phyloP scores from a whole-genome alignment of 1,284 basidiomycete genomes.

The Tylopilus sp. region DNA sequence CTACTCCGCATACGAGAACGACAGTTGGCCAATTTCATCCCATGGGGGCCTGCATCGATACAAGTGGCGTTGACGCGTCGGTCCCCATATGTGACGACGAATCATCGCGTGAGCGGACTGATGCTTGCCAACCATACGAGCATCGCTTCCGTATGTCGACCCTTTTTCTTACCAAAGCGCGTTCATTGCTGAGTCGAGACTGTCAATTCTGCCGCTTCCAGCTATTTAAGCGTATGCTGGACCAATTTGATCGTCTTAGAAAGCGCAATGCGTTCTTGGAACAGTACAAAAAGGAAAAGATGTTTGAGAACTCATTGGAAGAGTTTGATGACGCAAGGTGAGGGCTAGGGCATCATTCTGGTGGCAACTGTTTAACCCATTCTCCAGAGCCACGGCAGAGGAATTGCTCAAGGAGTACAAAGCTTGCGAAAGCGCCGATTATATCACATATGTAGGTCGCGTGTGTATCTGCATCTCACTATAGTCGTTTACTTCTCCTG shows the following conservation, averaged over 20 bases:
- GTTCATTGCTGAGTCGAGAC: background rate
- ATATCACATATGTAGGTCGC: constrained; percentile 80
- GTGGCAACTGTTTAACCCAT: constrained; percentile 4
- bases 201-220: constrained; percentile 43
- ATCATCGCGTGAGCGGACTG: constrained; percentile 94
- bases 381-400: constrained; percentile 80
- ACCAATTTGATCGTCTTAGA: constrained; percentile 92
- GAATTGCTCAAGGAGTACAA: constrained; percentile 93
- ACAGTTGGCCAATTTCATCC: constrained; percentile 97
- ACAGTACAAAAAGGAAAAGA: constrained; percentile 97
- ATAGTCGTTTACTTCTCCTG: constrained; percentile 4
- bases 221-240: constrained; percentile 96
- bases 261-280: constrained; percentile 97
- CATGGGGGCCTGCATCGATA: constrained; percentile 99
- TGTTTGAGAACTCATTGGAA: constrained; percentile 91
- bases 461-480: background rate
- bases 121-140: constrained; percentile 99
- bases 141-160: constrained; percentile 83
- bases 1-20: constrained; percentile 96
- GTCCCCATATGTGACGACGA: constrained; percentile 90
- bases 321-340: constrained; percentile 96
- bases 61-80: constrained; percentile 96
- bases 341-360: constrained; percentile 23
- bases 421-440: constrained; percentile 92
- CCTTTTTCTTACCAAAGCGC: background rate